Percentiles rank a stretch among this genome's conserved stretches.
phyloP scores from a whole-genome alignment of 106 monocot genomes.

The Chionographis japonica region DNA sequence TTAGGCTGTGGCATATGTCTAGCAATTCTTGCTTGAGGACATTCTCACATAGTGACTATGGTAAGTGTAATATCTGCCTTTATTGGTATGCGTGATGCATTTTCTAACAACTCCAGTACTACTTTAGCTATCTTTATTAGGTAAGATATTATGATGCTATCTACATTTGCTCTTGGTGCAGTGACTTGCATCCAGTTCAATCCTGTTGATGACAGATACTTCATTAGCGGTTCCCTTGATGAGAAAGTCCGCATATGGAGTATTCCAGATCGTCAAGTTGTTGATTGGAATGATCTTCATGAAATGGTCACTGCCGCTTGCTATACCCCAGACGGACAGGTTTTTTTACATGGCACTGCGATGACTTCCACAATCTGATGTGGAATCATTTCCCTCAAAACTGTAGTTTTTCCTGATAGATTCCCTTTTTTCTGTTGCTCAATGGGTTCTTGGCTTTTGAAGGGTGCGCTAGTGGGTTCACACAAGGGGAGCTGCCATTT shows the following conservation, averaged over 20 bases:
- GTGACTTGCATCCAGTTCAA: conserved; percentile 99
- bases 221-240: conserved; percentile 96
- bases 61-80: conserved; percentile 20
- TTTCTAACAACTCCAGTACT: background rate
- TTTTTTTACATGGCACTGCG: conserved; percentile 5
- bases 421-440: conserved; percentile 5
- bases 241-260: conserved; percentile 94
- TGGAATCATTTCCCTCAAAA: background rate
- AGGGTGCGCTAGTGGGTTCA: conserved; percentile 75
- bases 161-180: conserved; percentile 25
- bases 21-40: conserved; percentile 77
- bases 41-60: conserved; percentile 85
- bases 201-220: conserved; percentile 86
- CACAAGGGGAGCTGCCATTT: conserved; percentile 62
- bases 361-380: background rate
- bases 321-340: conserved; percentile 97
- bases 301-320: conserved; percentile 98
- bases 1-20: conserved; percentile 82
- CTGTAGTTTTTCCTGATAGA: background rate
- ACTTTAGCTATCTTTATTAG: background rate
- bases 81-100: background rate
- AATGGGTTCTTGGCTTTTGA: conserved; percentile 15
- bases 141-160: background rate
- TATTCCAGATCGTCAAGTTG: conserved; percentile 76
- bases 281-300: conserved; percentile 95